phyloP scores from a whole-genome alignment of 129 eudicot genomes.

The Rutidosis leptorrhynchoides region DNA sequence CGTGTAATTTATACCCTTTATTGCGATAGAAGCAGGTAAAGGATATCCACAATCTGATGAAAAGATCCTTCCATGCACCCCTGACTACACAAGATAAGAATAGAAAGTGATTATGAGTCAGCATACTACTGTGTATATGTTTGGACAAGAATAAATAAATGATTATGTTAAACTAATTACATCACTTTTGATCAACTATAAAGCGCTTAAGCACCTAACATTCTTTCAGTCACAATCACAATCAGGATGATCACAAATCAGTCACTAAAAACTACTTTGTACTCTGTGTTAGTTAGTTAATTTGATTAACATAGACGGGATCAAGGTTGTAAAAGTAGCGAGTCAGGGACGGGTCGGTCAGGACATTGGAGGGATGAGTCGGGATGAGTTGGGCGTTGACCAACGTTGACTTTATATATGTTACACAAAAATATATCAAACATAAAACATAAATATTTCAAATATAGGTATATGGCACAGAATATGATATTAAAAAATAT shows the following conservation, averaged over 20 bases:
- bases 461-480: too few species aligned
- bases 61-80: conserved; percentile 78
- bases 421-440: too few species aligned
- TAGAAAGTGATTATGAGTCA: neutral
- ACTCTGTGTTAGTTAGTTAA: neutral
- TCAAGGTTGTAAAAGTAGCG: too few species aligned
- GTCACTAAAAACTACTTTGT: neutral
- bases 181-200: neutral
- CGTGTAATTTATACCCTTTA: conserved; percentile 76
- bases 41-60: conserved; percentile 81
- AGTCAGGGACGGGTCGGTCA: too few species aligned
- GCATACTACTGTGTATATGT: neutral
- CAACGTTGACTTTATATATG: too few species aligned
- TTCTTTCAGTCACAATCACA: neutral
- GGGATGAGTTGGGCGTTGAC: too few species aligned
- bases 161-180: conserved; percentile 1
- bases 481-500: too few species aligned
- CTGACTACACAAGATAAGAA: conserved; percentile 43
- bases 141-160: neutral
- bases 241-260: neutral
- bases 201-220: neutral
- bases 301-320: neutral
- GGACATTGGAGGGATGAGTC: too few species aligned
- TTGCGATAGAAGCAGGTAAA: conserved; percentile 66
- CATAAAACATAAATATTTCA: too few species aligned